Percentiles rank a stretch among this genome's conserved stretches.
These are phyloP conservation scores for Aaosphaeria pasadenensis DNA, from an alignment of 2,329 filamentous ascomycete genomes.

Conservation along the genomic window DNA sequence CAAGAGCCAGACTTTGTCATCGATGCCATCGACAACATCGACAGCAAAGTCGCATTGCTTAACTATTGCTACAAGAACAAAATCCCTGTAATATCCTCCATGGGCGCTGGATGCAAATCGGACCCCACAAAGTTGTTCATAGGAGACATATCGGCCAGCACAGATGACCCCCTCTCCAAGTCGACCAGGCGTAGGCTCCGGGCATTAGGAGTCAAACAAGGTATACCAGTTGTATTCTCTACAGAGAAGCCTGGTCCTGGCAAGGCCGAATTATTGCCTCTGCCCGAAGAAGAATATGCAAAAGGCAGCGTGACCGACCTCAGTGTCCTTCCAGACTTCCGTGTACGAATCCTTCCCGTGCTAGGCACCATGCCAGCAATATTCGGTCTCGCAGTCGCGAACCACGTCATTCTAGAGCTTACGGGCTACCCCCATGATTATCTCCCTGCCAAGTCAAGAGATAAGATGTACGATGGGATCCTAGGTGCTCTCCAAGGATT, in stretches of 20 bases:
- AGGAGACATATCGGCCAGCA: slow-evolving; percentile 84
- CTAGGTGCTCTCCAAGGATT: slow-evolving; percentile 70
- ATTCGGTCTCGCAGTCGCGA: slow-evolving; percentile 87
- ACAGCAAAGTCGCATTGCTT: slow-evolving; percentile 88
- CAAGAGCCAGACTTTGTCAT: slow-evolving; percentile 82
- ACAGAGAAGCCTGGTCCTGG: slow-evolving; percentile 86
- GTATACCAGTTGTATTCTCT: slow-evolving; percentile 90
- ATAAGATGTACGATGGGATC: slow-evolving; percentile 90
- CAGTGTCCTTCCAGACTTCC: slow-evolving; percentile 85
- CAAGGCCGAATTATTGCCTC: slow-evolving; percentile 83
- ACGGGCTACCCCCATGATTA: slow-evolving; percentile 84
- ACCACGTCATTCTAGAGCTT: slow-evolving; percentile 84
- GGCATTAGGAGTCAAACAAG: slow-evolving; percentile 70
- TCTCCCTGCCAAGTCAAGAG: slow-evolving; percentile 72
- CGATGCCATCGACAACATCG: slow-evolving; percentile 97
- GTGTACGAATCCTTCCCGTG: slow-evolving; percentile 91
- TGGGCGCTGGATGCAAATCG: slow-evolving; percentile 95
- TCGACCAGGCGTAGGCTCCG: slow-evolving; percentile 79
- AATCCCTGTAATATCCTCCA: slow-evolving; percentile 84
- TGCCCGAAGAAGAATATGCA: slow-evolving; percentile 81
- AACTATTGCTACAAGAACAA: slow-evolving; percentile 79
- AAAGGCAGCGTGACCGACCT: slow-evolving; percentile 86
- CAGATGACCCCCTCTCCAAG: slow-evolving; percentile 84
- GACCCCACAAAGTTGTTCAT: slow-evolving; percentile 80
- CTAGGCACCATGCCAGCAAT: slow-evolving; percentile 96